Evolutionary conservation across 768 basidiomycete genomes (phyloP).

Genomic region (Suillus paluster): DNA sequence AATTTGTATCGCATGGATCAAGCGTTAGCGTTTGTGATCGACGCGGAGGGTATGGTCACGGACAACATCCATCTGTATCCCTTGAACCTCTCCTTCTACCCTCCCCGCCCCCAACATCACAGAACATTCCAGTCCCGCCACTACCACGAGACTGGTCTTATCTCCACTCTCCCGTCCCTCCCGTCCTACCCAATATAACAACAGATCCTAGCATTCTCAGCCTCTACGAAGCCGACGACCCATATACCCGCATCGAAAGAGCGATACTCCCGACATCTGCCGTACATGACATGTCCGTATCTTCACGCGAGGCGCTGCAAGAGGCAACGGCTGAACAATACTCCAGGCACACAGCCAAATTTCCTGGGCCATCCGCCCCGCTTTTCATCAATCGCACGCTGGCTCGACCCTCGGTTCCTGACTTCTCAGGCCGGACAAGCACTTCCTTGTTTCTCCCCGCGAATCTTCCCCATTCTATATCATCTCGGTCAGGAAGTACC

Average conservation of each 20-base stretch:
- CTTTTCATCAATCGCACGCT: conserved; percentile 1
- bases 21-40: not conserved
- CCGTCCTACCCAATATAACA: not conserved
- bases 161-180: not conserved
- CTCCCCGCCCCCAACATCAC: conserved; percentile 11
- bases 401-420: not conserved
- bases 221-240: not conserved
- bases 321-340: not conserved
- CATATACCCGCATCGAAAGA: not conserved
- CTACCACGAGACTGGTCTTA: not conserved
- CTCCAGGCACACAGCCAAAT: not conserved
- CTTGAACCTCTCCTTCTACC: conserved; percentile 27
- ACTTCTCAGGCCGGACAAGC: not conserved
- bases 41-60: conserved; percentile 6
- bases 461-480: not conserved
- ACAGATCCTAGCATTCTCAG: not conserved
- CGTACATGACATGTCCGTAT: not conserved
- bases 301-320: not conserved
- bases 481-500: not conserved
- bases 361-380: not conserved
- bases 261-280: not conserved
- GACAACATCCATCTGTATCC: conserved; percentile 21
- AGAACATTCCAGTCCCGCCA: not conserved
- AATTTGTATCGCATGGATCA: not conserved
- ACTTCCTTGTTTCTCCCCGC: not conserved